Percentiles rank a stretch among this genome's conserved stretches.
These are phyloP conservation scores for Lasiosphaeria hispida DNA, from an alignment of 495 filamentous ascomycete species.

Conservation along the genomic window DNA sequence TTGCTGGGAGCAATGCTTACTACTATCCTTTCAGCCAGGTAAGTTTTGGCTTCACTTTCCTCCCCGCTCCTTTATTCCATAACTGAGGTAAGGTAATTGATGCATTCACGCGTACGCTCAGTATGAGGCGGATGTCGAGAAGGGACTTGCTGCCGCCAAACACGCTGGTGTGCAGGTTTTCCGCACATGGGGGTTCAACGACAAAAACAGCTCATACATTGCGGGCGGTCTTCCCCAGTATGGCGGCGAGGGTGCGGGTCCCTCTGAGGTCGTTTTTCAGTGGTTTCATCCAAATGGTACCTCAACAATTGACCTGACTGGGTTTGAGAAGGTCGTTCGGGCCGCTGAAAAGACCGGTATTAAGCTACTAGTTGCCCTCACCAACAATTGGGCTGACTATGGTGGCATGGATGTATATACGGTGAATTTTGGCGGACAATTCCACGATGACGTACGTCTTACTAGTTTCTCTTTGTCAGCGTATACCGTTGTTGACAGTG, in stretches of 20 bases:
- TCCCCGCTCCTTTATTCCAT: too few species aligned
- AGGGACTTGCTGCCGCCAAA: conserved; percentile 52
- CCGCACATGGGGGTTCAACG: conserved; percentile 62
- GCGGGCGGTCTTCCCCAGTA: conserved; percentile 41
- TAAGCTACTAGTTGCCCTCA: conserved; percentile 56
- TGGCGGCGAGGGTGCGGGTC: conserved; percentile 47
- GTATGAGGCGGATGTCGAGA: conserved; percentile 60
- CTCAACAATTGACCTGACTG: conserved; percentile 55
- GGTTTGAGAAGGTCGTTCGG: conserved; percentile 65
- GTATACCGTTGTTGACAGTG: neutral
- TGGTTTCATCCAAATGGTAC: conserved; percentile 41
- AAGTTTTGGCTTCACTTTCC: conserved; percentile 8
- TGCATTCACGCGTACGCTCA: conserved; percentile 9
- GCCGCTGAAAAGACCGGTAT: conserved; percentile 55
- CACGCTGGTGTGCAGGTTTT: conserved; percentile 61
- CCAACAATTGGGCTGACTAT: conserved; percentile 56
- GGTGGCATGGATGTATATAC: conserved; percentile 48
- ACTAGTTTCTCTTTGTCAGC: neutral
- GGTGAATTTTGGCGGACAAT: conserved; percentile 36
- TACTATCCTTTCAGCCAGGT: conserved; percentile 62
- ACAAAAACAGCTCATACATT: conserved; percentile 56
- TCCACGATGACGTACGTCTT: conserved; percentile 33
- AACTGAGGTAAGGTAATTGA: too few species aligned
- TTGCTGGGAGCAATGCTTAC: conserved; percentile 70
- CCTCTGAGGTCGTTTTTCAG: conserved; percentile 51